These are phyloP conservation scores for Monosporascus ibericus DNA, from an alignment of 2,329 filamentous ascomycete genomes.

Conservation along the genomic window DNA sequence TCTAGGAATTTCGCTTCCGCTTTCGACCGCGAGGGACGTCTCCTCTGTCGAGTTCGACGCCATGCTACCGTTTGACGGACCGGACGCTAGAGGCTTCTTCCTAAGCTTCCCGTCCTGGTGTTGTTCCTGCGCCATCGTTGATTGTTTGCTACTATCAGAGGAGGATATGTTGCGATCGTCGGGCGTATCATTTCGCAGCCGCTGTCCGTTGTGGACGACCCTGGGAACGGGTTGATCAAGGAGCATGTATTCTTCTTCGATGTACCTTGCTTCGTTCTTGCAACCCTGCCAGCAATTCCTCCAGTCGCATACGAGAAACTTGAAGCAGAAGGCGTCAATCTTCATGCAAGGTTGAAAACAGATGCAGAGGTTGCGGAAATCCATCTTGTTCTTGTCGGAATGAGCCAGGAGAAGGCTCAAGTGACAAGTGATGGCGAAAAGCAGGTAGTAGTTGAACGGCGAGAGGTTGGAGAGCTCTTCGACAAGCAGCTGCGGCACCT, in stretches of 20 bases:
- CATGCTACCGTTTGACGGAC: conserved; percentile 37
- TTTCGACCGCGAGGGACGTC: conserved; percentile 40
- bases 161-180: conserved; percentile 57
- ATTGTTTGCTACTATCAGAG: conserved; percentile 57
- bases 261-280: conserved; percentile 77
- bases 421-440: conserved; percentile 96
- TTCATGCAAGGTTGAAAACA: conserved; percentile 97
- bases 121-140: conserved; percentile 21
- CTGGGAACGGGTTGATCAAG: conserved; percentile 53
- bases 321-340: conserved; percentile 92
- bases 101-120: conserved; percentile 32
- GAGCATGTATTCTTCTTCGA: conserved; percentile 60
- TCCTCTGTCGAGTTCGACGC: conserved; percentile 39
- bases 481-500: conserved; percentile 77
- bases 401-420: conserved; percentile 86
- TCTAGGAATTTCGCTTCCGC: conserved; percentile 32
- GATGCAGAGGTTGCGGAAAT: conserved; percentile 90
- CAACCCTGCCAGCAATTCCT: conserved; percentile 96
- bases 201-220: conserved; percentile 30
- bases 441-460: conserved; percentile 94
- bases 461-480: conserved; percentile 92
- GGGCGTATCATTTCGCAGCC: conserved; percentile 14
- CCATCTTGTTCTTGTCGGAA: conserved; percentile 97
- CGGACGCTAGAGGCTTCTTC: conserved; percentile 37
- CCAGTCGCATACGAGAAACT: conserved; percentile 93